These are phyloP conservation scores for Aureobasidium subglaciale DNA, from an alignment of 2,329 filamentous ascomycete genomes.

Conservation along the genomic window DNA sequence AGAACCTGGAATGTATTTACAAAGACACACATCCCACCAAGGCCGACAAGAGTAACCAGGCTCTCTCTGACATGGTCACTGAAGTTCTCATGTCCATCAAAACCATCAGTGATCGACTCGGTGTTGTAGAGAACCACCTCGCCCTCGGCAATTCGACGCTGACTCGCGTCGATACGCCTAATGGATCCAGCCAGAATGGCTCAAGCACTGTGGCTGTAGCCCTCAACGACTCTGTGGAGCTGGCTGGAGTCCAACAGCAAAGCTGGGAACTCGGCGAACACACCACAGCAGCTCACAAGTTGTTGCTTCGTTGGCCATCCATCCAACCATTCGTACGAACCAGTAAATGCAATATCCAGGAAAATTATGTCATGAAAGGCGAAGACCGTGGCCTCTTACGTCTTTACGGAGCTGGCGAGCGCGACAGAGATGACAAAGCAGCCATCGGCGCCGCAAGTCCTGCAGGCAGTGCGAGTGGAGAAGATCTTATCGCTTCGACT, in stretches of 20 bases:
- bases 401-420: conserved; percentile 32
- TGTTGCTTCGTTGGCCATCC: conserved; percentile 59
- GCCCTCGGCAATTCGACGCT: neutral
- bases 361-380: conserved; percentile 32
- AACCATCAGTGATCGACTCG: conserved; percentile 27
- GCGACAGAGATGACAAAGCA: conserved; percentile 29
- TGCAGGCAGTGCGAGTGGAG: conserved; percentile 32
- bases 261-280: conserved; percentile 54
- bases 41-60: conserved; percentile 37
- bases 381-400: conserved; percentile 31
- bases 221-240: neutral
- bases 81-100: conserved; percentile 42
- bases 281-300: conserved; percentile 78
- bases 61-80: conserved; percentile 27
- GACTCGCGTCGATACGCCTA: conserved; percentile 11
- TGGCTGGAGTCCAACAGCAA: neutral
- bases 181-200: conserved; percentile 2
- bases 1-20: conserved; percentile 76
- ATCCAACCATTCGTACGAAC: conserved; percentile 22
- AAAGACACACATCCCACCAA: conserved; percentile 76
- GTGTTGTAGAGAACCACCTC: conserved; percentile 22
- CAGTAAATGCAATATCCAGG: conserved; percentile 8
- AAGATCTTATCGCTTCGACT: conserved; percentile 31
- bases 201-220: conserved; percentile 7
- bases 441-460: conserved; percentile 32